Base-by-base conservation (phyloP, 2,329 filamentous ascomycete genomes). In the Corynespora cassiicola region DNA sequence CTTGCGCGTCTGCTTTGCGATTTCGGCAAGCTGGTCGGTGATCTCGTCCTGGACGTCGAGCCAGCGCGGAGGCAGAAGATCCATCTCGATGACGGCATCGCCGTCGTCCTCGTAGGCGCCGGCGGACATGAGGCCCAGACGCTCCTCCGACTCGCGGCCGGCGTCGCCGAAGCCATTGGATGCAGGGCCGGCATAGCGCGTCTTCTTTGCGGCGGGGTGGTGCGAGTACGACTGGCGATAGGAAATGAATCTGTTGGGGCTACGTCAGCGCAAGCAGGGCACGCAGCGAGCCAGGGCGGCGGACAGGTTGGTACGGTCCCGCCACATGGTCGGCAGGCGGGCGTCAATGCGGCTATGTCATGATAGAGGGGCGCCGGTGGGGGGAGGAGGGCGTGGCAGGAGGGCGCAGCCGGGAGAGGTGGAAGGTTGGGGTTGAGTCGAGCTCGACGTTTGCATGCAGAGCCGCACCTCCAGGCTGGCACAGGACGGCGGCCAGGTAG, bases 151-250 rank as follows among this genome's bases (percentile, higher is more conserved):
- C 34, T 72, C 58, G 39, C 63, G 55, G 40, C 75, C 58, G 56
- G 58, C 52, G 46, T 73, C 71, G 62, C 64, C 66, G 51, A 70
- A 79, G 47, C 75, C 79, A 66, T 80, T 76, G 58, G 81, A 80
- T 47, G 76, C 70, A 39, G 80, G 71, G 39, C 75, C 68, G 39
- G 61, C 66, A 61, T 73, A 69, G 59, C 85, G 85, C 54, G 84
- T 83, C 70, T 89, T 90, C 73, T 90, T 90, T 74, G 95, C 91
- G 45, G 85, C 82, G 36, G 94, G 94, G 68, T 96, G 91, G 71
- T 97, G 94, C 60, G 90, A 84, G 73, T 96, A 97, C 61, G 92
- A 97, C 76, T 99, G 94, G 63, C 94, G 91, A 79, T 97, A 99
- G 71, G 94, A 97, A 69, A 99, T 94, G 71, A 95, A 99, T 68